Conservation (phyloP, 202 grass and related monocot species). For the Panicum hallii region DNA sequence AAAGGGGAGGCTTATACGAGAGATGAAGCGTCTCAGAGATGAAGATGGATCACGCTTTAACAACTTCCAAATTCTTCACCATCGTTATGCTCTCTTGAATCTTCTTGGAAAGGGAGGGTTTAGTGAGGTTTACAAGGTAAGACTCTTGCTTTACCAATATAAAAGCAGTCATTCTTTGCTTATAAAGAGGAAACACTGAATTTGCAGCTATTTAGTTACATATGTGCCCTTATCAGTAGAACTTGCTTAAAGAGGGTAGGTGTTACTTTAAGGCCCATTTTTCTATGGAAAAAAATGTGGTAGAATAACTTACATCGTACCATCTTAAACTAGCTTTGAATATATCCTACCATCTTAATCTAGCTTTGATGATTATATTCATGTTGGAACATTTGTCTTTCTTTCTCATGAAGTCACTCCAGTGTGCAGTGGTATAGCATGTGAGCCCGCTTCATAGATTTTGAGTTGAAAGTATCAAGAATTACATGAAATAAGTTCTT, state of each 20-base stretch:
- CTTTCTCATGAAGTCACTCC: conserved; percentile 29
- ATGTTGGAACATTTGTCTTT: conserved; percentile 24
- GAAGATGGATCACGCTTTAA: conserved; percentile 98
- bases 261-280: neutral
- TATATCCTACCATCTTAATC: conserved; percentile 5
- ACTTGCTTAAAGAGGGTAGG: conserved; percentile 14
- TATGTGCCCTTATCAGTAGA: conserved; percentile 39
- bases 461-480: conserved; percentile 18
- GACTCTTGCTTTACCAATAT: conserved; percentile 37
- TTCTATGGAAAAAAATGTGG: conserved; percentile 24
- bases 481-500: conserved; percentile 54
- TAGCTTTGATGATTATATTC: conserved; percentile 38
- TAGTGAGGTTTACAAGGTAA: conserved; percentile 99
- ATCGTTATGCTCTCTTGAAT: conserved; percentile 99
- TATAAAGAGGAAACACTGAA: conserved; percentile 5
- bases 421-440: conserved; percentile 25
- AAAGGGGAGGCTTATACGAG: conserved; percentile 94
- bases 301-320: neutral
- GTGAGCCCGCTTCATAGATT: conserved; percentile 7
- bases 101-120: conserved; percentile 99
- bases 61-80: conserved; percentile 98
- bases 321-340: neutral
- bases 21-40: conserved; percentile 99
- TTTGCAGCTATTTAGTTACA: conserved; percentile 30
- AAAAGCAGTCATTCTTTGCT: conserved; percentile 28